These are phyloP conservation scores for Allium fistulosum DNA, from an alignment of 106 monocot genomes.

Conservation along the genomic window DNA sequence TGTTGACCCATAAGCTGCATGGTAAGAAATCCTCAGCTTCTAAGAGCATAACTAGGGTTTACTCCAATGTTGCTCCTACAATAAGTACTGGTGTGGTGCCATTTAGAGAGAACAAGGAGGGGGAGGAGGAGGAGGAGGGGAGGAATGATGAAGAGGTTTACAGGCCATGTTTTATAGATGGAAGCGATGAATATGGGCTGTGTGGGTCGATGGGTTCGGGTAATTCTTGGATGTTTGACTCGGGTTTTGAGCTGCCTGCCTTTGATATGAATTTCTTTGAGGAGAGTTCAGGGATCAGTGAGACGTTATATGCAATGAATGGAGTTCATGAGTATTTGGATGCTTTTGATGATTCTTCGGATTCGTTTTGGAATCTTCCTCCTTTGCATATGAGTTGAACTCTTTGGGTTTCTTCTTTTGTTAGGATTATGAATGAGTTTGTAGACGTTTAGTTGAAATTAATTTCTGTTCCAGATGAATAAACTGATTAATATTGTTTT, in stretches of 20 bases:
- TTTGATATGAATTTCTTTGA: neutral
- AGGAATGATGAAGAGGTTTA: slow-evolving; percentile 24
- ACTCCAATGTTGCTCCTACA: neutral
- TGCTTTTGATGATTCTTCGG: slow-evolving; percentile 12
- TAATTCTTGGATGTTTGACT: slow-evolving; percentile 21
- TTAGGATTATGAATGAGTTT: no score
- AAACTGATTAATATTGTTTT: no score
- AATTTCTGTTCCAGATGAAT: no score
- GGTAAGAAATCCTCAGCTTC: neutral
- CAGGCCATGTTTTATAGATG: slow-evolving; percentile 16
- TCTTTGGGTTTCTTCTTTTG: no score
- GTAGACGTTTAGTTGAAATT: no score
- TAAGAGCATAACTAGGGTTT: neutral
- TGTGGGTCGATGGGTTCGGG: neutral
- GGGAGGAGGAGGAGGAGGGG: neutral
- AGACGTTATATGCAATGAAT: slow-evolving; percentile 35
- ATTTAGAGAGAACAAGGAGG: neutral
- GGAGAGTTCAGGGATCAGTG: slow-evolving; percentile 6
- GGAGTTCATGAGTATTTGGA: slow-evolving; percentile 43
- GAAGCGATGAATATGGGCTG: slow-evolving; percentile 9
- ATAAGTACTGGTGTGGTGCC: neutral
- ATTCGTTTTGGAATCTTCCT: slow-evolving; percentile 34
- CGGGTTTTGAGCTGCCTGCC: slow-evolving; percentile 7
- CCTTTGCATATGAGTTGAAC: slow-evolving; percentile 5
- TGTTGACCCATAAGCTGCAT: slow-evolving; percentile 25